Percentiles rank a stretch among this genome's conserved stretches.
These are phyloP conservation scores for Lactifluus subvellereus DNA, from an alignment of 768 basidiomycete species.

Conservation along the genomic window DNA sequence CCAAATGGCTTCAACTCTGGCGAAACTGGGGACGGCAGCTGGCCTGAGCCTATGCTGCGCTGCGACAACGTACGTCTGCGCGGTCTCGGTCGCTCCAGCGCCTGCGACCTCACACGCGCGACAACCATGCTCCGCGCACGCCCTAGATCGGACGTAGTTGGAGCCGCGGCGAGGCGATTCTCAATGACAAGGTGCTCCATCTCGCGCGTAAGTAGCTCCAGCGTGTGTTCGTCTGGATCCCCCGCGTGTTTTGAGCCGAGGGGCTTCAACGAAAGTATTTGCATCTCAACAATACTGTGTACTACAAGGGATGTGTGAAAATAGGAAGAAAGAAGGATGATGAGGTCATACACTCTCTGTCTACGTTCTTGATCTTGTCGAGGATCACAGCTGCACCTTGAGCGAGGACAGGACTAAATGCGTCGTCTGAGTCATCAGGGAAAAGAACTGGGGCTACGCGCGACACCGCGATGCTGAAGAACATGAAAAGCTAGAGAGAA, in stretches of 20 bases:
- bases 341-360: conserved; percentile 16
- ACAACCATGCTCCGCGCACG: conserved; percentile 13
- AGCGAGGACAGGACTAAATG: conserved; percentile 2
- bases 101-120: conserved; percentile 11
- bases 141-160: conserved; percentile 18
- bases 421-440: conserved; percentile 30
- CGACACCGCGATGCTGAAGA: conserved; percentile 64
- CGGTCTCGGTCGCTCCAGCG: conserved; percentile 7
- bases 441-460: conserved; percentile 65
- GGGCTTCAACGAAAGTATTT: conserved; percentile 13
- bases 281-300: conserved; percentile 8
- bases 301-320: background rate
- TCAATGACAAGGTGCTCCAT: conserved; percentile 25
- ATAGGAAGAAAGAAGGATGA: background rate
- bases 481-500: conserved; percentile 47
- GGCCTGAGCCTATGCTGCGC: conserved; percentile 11
- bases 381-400: conserved; percentile 1
- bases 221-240: conserved; percentile 16
- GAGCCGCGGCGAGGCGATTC: conserved; percentile 10
- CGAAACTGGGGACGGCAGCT: conserved; percentile 19
- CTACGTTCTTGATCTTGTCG: conserved; percentile 13
- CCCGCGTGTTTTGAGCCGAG: background rate
- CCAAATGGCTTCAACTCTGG: background rate
- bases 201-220: conserved; percentile 21
- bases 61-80: conserved; percentile 17